Percentiles rank a stretch among this genome's conserved stretches.
Conservation (phyloP, 306 rosid genomes). For the Prunus dulcis region DNA sequence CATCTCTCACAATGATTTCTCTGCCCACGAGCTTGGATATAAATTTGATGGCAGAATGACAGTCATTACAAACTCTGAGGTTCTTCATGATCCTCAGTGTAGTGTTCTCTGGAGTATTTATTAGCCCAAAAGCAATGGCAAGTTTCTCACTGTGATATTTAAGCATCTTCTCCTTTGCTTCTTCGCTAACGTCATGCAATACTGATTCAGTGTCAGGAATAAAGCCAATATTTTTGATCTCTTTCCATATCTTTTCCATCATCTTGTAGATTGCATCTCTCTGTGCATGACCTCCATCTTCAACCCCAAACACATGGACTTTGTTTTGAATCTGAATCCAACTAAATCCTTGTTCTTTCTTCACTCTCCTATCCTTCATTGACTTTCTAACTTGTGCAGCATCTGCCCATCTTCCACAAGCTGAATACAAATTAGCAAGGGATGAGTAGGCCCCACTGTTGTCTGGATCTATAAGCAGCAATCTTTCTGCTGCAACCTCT, state of each 20-base stretch:
- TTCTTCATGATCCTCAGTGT: slow-evolving; percentile 76
- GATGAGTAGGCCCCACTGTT: slow-evolving; percentile 82
- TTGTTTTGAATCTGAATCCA: slow-evolving; percentile 71
- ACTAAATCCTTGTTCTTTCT: slow-evolving; percentile 82
- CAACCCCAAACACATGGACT: slow-evolving; percentile 79
- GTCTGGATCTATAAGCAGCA: slow-evolving; percentile 77
- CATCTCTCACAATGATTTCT: slow-evolving; percentile 77
- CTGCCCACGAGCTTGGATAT: slow-evolving; percentile 79
- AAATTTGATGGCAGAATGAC: slow-evolving; percentile 78
- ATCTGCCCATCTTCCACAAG: slow-evolving; percentile 75
- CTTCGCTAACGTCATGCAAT: slow-evolving; percentile 68
- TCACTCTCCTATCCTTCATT: slow-evolving; percentile 82
- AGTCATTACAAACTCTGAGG: slow-evolving; percentile 86
- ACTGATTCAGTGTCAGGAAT: slow-evolving; percentile 52
- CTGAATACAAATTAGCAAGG: slow-evolving; percentile 79
- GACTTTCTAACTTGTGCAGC: slow-evolving; percentile 79
- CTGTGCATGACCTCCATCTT: slow-evolving; percentile 66
- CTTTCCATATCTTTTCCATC: slow-evolving; percentile 72
- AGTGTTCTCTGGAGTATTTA: slow-evolving; percentile 59
- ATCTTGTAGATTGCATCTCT: slow-evolving; percentile 61
- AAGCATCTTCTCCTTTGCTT: slow-evolving; percentile 74
- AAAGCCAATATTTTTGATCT: slow-evolving; percentile 78
- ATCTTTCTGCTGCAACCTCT: slow-evolving; percentile 66
- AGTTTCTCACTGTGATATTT: slow-evolving; percentile 82
- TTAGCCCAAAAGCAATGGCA: slow-evolving; percentile 70